Conservation (phyloP, 2,329 filamentous ascomycete species). For the Coniella vitis region DNA sequence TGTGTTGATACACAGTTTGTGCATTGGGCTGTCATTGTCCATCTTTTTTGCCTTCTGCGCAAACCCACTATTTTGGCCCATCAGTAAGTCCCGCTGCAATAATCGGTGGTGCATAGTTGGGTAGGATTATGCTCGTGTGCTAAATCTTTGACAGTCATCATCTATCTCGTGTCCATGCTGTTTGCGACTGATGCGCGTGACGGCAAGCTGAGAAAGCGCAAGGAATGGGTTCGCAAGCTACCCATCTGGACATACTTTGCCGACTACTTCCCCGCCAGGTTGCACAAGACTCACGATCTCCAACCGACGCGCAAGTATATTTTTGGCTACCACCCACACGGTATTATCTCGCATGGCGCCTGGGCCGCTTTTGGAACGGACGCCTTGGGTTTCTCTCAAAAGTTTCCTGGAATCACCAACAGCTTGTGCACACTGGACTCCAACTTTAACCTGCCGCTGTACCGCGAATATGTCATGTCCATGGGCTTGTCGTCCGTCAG, state of each 20-base stretch:
- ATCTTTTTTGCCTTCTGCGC: slow-evolving; percentile 87
- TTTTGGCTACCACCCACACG: slow-evolving; percentile 94
- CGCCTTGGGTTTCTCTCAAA: slow-evolving; percentile 74
- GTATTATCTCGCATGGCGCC: slow-evolving; percentile 95
- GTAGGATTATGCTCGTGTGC: background rate
- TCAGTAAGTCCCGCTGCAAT: slow-evolving; percentile 24
- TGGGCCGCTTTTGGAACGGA: slow-evolving; percentile 90
- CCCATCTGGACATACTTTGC: slow-evolving; percentile 84
- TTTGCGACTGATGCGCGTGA: slow-evolving; percentile 72
- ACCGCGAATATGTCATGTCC: slow-evolving; percentile 86
- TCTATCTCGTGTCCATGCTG: slow-evolving; percentile 79
- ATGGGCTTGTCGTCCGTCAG: slow-evolving; percentile 87
- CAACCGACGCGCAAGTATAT: slow-evolving; percentile 85
- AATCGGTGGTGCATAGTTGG: no score
- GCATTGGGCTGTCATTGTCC: slow-evolving; percentile 63
- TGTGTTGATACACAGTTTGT: slow-evolving; percentile 66
- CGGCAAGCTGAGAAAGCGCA: slow-evolving; percentile 68
- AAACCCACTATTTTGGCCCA: slow-evolving; percentile 86
- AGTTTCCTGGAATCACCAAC: slow-evolving; percentile 94
- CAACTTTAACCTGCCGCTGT: slow-evolving; percentile 90
- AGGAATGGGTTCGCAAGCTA: slow-evolving; percentile 64
- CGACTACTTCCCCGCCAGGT: slow-evolving; percentile 80
- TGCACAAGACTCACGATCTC: slow-evolving; percentile 79
- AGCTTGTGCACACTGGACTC: slow-evolving; percentile 88
- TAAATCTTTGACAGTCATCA: slow-evolving; percentile 34